phyloP scores from a whole-genome alignment of 768 basidiomycete genomes.

The Harrya chromipes region DNA sequence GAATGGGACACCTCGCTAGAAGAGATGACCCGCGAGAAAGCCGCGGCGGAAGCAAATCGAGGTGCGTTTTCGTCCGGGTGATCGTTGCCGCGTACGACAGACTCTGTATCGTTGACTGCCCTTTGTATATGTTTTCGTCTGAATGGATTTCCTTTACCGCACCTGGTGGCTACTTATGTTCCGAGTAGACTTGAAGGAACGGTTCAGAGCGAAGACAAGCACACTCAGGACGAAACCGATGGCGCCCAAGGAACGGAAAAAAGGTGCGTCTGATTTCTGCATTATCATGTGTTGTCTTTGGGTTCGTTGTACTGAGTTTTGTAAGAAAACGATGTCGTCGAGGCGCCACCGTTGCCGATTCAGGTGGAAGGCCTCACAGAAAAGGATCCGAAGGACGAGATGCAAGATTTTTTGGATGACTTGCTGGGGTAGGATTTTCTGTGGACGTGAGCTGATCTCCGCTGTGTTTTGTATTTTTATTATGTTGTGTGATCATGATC shows the following conservation, averaged over 20 bases:
- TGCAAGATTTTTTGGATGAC: conserved; percentile 75
- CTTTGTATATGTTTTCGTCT: not conserved
- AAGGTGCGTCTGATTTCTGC: conserved; percentile 28
- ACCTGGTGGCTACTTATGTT: not conserved
- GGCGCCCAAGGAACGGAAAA: conserved; percentile 34
- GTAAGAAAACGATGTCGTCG: conserved; percentile 34
- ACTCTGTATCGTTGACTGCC: too few relatives aligned
- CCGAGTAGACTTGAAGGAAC: conserved; percentile 51
- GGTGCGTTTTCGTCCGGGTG: conserved; percentile 40
- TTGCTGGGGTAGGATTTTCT: conserved; percentile 40
- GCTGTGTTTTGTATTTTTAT: too few relatives aligned
- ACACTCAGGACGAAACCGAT: conserved; percentile 41
- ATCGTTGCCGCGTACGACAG: too few relatives aligned
- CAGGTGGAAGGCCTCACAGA: conserved; percentile 23
- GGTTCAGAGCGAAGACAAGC: conserved; percentile 56
- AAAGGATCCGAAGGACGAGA: conserved; percentile 47
- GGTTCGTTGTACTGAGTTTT: conserved; percentile 1
- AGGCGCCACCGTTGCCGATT: conserved; percentile 55
- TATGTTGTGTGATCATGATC: too few relatives aligned
- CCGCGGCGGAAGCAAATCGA: conserved; percentile 69
- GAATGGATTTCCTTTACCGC: not conserved
- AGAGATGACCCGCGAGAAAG: conserved; percentile 64
- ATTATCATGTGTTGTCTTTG: not conserved
- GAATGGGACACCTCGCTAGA: conserved; percentile 70
- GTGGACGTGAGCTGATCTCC: not conserved